Conservation (phyloP, 1,284 basidiomycete genomes). For the Sparassis latifolia region DNA sequence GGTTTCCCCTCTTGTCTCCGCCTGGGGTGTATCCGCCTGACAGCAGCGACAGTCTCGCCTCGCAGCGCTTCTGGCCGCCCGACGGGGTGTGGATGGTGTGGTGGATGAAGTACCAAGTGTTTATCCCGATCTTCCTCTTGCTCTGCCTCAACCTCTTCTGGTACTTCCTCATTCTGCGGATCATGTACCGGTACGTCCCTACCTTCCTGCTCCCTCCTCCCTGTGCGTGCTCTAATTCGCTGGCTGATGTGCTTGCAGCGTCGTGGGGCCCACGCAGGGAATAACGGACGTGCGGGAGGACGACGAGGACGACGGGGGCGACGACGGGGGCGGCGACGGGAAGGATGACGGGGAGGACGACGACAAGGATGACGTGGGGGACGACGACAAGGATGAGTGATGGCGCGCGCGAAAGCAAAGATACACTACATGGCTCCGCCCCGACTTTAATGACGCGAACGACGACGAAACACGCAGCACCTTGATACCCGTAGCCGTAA, state of each 20-base stretch:
- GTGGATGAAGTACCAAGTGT: constrained; percentile 85
- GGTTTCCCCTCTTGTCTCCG: not conserved
- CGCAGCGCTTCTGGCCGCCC: constrained; percentile 54
- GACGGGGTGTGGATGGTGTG: constrained; percentile 66
- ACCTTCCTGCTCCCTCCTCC: no score
- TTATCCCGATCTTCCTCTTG: constrained; percentile 66
- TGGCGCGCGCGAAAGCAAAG: no score
- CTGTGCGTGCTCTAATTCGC: no score
- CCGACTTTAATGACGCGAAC: no score
- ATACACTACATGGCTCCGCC: no score
- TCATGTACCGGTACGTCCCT: constrained; percentile 43
- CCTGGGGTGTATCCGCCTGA: no score
- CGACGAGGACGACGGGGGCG: constrained; percentile 44
- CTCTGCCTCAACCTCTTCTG: constrained; percentile 88
- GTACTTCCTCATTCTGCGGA: constrained; percentile 79
- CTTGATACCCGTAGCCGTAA: no score
- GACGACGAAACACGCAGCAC: no score
- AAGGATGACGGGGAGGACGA: no score
- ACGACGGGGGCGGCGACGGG: no score
- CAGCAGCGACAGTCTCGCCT: constrained; percentile 37
- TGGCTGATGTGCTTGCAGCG: no score
- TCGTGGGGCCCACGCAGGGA: constrained; percentile 5
- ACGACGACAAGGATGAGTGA: constrained; percentile 28
- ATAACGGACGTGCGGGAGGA: constrained; percentile 54
- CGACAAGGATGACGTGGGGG: not conserved